Evolutionary conservation across 2,329 filamentous ascomycete species (phyloP).

Genomic region (Mycosphaerella sp.): DNA sequence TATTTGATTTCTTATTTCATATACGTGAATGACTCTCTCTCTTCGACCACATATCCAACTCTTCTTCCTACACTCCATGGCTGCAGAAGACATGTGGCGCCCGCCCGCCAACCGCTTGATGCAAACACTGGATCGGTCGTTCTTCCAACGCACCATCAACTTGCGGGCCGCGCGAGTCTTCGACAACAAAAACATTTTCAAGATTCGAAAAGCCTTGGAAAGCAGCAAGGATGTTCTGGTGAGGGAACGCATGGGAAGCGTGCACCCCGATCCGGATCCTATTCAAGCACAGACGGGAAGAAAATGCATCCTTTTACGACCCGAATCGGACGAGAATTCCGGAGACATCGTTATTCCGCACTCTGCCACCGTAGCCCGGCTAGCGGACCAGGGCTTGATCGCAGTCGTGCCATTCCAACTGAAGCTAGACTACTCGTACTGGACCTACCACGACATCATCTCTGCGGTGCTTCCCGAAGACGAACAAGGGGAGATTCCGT

Average conservation of each 20-base stretch:
- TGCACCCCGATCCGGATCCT: slow-evolving; percentile 57
- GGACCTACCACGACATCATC: slow-evolving; percentile 82
- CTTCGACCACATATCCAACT: background rate
- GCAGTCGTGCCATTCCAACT: slow-evolving; percentile 69
- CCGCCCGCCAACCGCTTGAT: slow-evolving; percentile 76
- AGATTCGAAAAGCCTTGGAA: slow-evolving; percentile 60
- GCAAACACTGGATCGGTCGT: slow-evolving; percentile 70
- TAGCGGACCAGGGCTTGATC: slow-evolving; percentile 62
- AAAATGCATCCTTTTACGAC: slow-evolving; percentile 44
- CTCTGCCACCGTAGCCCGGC: slow-evolving; percentile 62
- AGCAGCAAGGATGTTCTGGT: slow-evolving; percentile 60
- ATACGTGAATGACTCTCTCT: background rate
- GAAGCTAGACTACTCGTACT: slow-evolving; percentile 74
- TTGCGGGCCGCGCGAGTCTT: slow-evolving; percentile 71
- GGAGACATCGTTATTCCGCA: slow-evolving; percentile 50
- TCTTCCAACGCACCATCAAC: slow-evolving; percentile 71
- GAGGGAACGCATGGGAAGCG: slow-evolving; percentile 56
- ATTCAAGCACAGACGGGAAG: slow-evolving; percentile 42
- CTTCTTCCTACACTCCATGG: slow-evolving; percentile 12
- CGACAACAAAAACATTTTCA: slow-evolving; percentile 67
- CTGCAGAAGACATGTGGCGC: slow-evolving; percentile 54
- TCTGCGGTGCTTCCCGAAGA: slow-evolving; percentile 72
- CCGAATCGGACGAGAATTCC: slow-evolving; percentile 33
- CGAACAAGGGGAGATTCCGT: slow-evolving; percentile 71
- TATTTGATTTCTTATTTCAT: background rate